A percentile compares a stretch with the other conserved stretches of the same genome.
These are phyloP conservation scores for Fusarium setosum DNA, from an alignment of 2,329 filamentous ascomycete species.

Conservation along the genomic window DNA sequence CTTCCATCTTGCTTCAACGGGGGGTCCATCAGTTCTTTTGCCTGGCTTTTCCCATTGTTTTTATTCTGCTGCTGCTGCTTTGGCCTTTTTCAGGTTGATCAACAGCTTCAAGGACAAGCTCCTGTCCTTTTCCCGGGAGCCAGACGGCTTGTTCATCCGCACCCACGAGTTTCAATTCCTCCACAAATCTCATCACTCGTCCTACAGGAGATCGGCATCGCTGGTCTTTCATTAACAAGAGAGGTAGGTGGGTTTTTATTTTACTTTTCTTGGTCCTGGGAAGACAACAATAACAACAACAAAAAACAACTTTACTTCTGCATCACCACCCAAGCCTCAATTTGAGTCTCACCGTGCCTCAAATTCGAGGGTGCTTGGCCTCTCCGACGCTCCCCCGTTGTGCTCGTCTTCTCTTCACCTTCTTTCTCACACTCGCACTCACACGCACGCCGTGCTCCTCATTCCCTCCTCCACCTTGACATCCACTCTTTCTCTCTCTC, in stretches of 20 bases:
- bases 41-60: background rate
- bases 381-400: too few relatives aligned
- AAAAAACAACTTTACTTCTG: too few relatives aligned
- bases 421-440: background rate
- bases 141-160: background rate
- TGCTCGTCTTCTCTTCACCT: background rate
- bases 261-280: too few relatives aligned
- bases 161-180: background rate
- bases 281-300: too few relatives aligned
- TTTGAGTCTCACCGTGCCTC: too few relatives aligned
- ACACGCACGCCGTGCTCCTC: background rate
- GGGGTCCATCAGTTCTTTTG: background rate
- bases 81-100: background rate
- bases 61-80: background rate
- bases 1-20: background rate
- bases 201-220: background rate
- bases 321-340: too few relatives aligned
- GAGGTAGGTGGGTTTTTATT: conserved; percentile 5
- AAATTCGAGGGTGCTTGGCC: too few relatives aligned
- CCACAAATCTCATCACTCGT: background rate
- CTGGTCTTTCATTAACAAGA: conserved; percentile 9
- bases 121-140: background rate
- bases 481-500: too few relatives aligned
- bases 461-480: conserved; percentile 9
- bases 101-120: background rate